A percentile compares a stretch with the other conserved stretches of the same genome.
Conservation (phyloP, 2,329 filamentous ascomycete genomes). For the Teratosphaeria epicoccoides region DNA sequence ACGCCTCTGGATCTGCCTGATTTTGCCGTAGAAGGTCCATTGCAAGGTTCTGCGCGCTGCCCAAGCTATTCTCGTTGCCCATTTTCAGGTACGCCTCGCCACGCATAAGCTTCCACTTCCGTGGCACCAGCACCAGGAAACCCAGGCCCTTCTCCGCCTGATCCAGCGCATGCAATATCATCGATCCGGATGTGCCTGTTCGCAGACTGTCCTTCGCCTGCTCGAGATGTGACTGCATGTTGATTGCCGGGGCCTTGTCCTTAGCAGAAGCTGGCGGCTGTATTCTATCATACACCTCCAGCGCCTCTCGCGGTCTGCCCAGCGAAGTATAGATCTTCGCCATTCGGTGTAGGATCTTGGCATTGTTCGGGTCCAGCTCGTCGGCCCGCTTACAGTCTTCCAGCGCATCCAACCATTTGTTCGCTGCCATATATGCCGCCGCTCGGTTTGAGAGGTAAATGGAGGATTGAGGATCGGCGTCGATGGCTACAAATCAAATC, state of each 20-base stretch:
- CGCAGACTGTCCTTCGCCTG: constrained; percentile 69
- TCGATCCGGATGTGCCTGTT: constrained; percentile 69
- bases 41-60: constrained; percentile 85
- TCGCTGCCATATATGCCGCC: constrained; percentile 83
- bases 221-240: constrained; percentile 72
- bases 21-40: constrained; percentile 79
- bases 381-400: constrained; percentile 78
- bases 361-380: constrained; percentile 72
- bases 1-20: constrained; percentile 82
- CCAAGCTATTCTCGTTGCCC: constrained; percentile 76
- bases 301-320: constrained; percentile 75
- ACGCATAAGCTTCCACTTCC: constrained; percentile 88
- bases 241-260: constrained; percentile 70
- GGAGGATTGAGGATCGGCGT: constrained; percentile 71
- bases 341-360: constrained; percentile 79
- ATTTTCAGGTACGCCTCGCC: constrained; percentile 89
- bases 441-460: constrained; percentile 93
- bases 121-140: constrained; percentile 62
- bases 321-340: constrained; percentile 83
- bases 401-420: constrained; percentile 66
- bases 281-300: constrained; percentile 72
- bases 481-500: constrained; percentile 54
- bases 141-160: constrained; percentile 78
- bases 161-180: constrained; percentile 85
- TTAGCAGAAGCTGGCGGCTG: constrained; percentile 70